These are phyloP conservation scores for Albifimbria verrucaria DNA, from an alignment of 2,329 filamentous ascomycete species.

Conservation along the genomic window DNA sequence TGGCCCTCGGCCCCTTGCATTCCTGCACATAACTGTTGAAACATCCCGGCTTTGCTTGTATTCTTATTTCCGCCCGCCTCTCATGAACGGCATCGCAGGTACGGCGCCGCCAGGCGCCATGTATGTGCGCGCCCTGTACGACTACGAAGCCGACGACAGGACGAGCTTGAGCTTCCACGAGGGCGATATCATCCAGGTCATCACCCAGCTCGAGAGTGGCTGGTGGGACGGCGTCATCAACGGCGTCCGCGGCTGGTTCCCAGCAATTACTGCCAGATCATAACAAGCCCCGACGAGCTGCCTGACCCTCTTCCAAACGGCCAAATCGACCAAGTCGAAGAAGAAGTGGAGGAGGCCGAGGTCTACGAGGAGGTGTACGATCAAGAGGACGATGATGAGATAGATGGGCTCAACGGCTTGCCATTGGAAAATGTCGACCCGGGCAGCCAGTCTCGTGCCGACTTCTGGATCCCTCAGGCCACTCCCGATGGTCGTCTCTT, in stretches of 20 bases:
- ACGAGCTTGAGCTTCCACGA: constrained; percentile 96
- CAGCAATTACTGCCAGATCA: constrained; percentile 94
- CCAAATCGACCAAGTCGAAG: constrained; percentile 52
- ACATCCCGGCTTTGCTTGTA: constrained; percentile 20
- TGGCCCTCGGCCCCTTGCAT: background rate
- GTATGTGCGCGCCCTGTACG: constrained; percentile 94
- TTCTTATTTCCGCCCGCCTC: constrained; percentile 12
- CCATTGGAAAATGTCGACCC: constrained; percentile 66
- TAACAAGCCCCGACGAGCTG: constrained; percentile 72
- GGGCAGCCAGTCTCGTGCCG: constrained; percentile 74
- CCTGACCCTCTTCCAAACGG: constrained; percentile 57
- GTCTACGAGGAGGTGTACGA: constrained; percentile 67
- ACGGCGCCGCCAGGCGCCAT: constrained; percentile 64
- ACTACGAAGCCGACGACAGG: constrained; percentile 96
- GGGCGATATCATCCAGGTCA: constrained; percentile 96
- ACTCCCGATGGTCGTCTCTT: constrained; percentile 90
- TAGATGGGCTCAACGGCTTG: constrained; percentile 56
- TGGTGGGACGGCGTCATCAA: constrained; percentile 99
- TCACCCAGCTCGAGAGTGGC: constrained; percentile 94
- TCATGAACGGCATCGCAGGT: constrained; percentile 61
- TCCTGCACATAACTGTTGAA: constrained; percentile 2
- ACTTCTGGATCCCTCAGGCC: constrained; percentile 98
- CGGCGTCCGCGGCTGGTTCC: constrained; percentile 94
- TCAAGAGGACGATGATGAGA: constrained; percentile 63
- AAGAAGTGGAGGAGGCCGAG: constrained; percentile 62